Evolutionary conservation across 192 early-diverging fungal species (phyloP).

Genomic region (Chytriomyces confervae): DNA sequence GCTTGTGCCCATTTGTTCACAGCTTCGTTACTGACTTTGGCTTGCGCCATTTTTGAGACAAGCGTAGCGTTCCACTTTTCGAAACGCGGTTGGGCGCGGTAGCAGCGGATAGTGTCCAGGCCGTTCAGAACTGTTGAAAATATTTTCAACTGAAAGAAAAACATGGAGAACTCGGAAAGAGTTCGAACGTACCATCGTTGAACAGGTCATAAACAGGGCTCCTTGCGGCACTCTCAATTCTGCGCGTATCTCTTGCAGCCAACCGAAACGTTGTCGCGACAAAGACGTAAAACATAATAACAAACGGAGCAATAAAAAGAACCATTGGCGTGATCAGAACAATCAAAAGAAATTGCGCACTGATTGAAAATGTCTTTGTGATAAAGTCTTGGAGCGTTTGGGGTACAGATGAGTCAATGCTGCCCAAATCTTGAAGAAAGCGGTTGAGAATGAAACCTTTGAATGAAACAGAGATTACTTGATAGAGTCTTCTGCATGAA

Average conservation of each 20-base stretch:
- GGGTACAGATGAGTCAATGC: slow-evolving; percentile 23
- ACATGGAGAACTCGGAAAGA: background rate
- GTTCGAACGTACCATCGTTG: background rate
- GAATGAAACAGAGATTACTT: background rate
- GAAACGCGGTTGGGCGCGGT: slow-evolving; percentile 24
- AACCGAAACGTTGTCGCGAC: slow-evolving; percentile 28
- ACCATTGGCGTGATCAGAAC: slow-evolving; percentile 20
- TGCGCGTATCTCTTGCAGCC: slow-evolving; percentile 41
- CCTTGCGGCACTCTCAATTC: slow-evolving; percentile 41
- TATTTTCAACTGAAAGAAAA: background rate
- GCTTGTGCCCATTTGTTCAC: slow-evolving; percentile 43
- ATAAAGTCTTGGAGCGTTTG: slow-evolving; percentile 15
- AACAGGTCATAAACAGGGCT: slow-evolving; percentile 43
- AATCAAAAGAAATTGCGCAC: slow-evolving; percentile 18
- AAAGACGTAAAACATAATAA: slow-evolving; percentile 26
- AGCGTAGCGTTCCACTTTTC: slow-evolving; percentile 11
- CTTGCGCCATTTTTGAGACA: background rate
- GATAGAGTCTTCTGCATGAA: background rate
- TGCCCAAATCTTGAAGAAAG: slow-evolving; percentile 29
- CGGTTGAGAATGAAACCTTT: slow-evolving; percentile 29
- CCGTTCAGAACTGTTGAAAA: slow-evolving; percentile 12
- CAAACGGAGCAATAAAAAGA: slow-evolving; percentile 36
- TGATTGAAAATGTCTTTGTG: slow-evolving; percentile 22
- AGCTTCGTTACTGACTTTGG: slow-evolving; percentile 16
- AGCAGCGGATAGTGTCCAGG: slow-evolving; percentile 19